Percentiles rank a stretch among this genome's conserved stretches.
These are phyloP conservation scores for Starmerella bombi DNA, from an alignment of 805 yeast species.

Conservation along the genomic window DNA sequence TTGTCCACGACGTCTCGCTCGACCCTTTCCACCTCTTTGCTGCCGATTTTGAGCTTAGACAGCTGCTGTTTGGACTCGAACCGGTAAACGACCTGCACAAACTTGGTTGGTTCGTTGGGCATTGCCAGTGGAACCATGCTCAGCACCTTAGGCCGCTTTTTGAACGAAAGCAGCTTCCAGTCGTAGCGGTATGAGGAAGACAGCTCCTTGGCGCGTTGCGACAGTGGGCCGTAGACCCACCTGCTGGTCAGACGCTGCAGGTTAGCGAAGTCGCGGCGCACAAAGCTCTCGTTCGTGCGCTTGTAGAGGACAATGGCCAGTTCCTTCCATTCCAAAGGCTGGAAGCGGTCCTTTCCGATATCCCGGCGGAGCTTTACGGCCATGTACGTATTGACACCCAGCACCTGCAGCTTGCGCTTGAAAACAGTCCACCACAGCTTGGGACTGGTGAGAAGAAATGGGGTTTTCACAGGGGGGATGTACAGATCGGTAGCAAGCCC, in stretches of 20 bases:
- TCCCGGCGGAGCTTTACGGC: constrained; percentile 22
- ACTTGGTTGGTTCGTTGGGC: constrained; percentile 41
- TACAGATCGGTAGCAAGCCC: constrained; percentile 22
- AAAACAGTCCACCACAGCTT: constrained; percentile 20
- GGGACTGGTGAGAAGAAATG: constrained; percentile 20
- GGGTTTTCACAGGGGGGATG: constrained; percentile 31
- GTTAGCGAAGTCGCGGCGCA: constrained; percentile 37
- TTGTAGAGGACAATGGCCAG: constrained; percentile 65
- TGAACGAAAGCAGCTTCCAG: constrained; percentile 68
- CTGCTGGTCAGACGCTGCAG: constrained; percentile 38
- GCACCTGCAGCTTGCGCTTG: constrained; percentile 19
- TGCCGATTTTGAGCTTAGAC: constrained; percentile 35
- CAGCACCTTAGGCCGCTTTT: constrained; percentile 56
- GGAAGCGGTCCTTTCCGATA: constrained; percentile 20
- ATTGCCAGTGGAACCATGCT: constrained; percentile 54
- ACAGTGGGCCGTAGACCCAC: constrained; percentile 51
- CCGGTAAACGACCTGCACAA: constrained; percentile 48
- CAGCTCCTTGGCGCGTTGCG: constrained; percentile 37
- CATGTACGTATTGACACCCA: constrained; percentile 23
- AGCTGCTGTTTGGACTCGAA: constrained; percentile 52
- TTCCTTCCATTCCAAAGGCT: constrained; percentile 68
- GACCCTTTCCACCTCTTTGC: constrained; percentile 34
- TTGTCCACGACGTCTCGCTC: constrained; percentile 49
- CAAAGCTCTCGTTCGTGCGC: constrained; percentile 71
- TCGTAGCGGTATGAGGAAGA: constrained; percentile 49